Evolutionary conservation across 805 yeast genomes (phyloP), one percentile per base, ranked within the genome.

Genomic region (Starmerella vaccinii): DNA sequence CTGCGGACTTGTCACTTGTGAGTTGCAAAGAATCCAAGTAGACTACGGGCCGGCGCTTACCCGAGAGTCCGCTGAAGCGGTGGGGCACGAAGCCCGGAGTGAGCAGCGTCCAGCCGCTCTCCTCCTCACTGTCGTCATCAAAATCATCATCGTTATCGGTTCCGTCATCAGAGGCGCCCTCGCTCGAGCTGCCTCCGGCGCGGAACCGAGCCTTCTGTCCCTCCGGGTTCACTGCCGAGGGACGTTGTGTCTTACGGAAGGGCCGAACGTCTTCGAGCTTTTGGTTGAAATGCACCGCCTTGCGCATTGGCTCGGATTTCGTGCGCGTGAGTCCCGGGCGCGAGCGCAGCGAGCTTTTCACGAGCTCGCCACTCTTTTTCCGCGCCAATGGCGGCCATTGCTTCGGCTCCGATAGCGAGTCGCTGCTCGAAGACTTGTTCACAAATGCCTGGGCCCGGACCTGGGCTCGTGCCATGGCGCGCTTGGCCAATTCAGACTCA

Each of bases 301-400:
- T 18, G 67, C 41, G 26, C 55, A 68, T 63, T 10, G 74, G 72
- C 59, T 66, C 62, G 22, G 66, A 59, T 43, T 60, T 55, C 42
- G 68, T 63, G 21, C 69, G 64, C 33, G 59, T 64, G n/a, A 70
- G 64, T 10, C 71, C 59, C 18, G 65, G 63, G 8, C 56, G 48
- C 24, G 57, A 53, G 61, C 81, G 82, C 50, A 86, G 70, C 13
- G 85, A 81, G 2, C 89, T 78, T 62, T 84, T 84, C 41, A 86
- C 82, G 40, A 84, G 69, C 62, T 87, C 95, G n/a, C 95, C 96
- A 0, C 87, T 78, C 65, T 88, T 88, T 65, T 88, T 89, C 45
- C 94, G 78, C 3, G 86, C 76, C 49, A 84, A 66, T 3, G 71
- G 70, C 15, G 66, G 63, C 26, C 57, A 49, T 9, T 19, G 5